phyloP scores from a whole-genome alignment of 2,329 filamentous ascomycete genomes.

The Diaporthe destruens region DNA sequence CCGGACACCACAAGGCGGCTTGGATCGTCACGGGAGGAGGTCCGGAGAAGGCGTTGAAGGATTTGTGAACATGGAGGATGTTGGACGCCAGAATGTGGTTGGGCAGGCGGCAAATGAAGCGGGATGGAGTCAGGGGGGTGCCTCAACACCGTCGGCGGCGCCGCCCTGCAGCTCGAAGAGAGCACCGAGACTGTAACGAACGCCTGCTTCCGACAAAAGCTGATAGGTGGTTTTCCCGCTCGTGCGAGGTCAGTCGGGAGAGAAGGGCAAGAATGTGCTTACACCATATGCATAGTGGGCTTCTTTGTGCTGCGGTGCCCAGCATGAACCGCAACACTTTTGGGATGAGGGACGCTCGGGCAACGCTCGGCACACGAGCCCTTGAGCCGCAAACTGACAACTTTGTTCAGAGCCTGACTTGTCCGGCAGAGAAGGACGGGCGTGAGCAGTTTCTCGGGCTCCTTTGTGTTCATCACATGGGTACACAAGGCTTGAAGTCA shows the following conservation, averaged over 20 bases:
- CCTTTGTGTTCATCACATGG: conserved; percentile 6
- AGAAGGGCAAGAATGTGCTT: conserved; percentile 26
- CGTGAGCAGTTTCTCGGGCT: conserved; percentile 1
- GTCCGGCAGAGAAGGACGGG: conserved; percentile 15
- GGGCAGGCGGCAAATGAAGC: conserved; percentile 29
- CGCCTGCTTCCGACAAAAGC: conserved; percentile 3
- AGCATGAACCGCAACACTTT: conserved; percentile 6
- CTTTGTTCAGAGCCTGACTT: conserved; percentile 17
- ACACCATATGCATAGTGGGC: conserved; percentile 15
- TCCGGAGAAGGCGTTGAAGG: conserved; percentile 27
- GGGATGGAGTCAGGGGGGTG: conserved; percentile 21
- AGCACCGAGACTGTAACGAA: conserved; percentile 16
- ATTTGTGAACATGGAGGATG: not conserved
- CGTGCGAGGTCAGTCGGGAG: conserved; percentile 25
- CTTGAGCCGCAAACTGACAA: conserved; percentile 10
- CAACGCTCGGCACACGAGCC: conserved; percentile 20
- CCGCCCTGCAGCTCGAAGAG: conserved; percentile 17
- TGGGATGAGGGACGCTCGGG: conserved; percentile 6
- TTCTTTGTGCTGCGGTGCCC: conserved; percentile 18
- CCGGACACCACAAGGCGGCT: conserved; percentile 22
- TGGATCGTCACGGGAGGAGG: conserved; percentile 15
- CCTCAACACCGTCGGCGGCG: conserved; percentile 23
- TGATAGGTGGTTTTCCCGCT: conserved; percentile 17
- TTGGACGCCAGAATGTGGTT: conserved; percentile 26
- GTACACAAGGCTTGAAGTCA: conserved; percentile 16